Evolutionary conservation across 2,329 filamentous ascomycete genomes (phyloP), one percentile per base, ranked within the genome.

Genomic region (Nemania sp.): DNA sequence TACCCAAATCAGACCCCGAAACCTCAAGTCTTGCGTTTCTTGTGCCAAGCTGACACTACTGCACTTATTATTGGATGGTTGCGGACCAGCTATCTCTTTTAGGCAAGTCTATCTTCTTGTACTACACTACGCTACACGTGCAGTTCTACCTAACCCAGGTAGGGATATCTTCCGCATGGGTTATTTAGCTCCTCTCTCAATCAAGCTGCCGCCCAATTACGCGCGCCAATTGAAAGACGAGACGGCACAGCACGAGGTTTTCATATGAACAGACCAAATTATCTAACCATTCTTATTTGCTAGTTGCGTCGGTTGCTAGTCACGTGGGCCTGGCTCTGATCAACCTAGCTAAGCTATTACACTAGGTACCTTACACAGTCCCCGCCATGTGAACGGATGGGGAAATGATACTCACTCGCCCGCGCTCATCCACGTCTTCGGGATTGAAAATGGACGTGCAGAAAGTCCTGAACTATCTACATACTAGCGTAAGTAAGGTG

Each of bases 351-450:
- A 43, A n/a, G n/a, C n/a, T 17, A 10, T 15, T 43, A 20, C 40
- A 20, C 40, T 17, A 9, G 17, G 40, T 15, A 43, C 35, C 37
- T 43, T 51, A n/a, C n/a, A n/a, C n/a, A n/a, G n/a, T n/a, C n/a
- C 40, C 46, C 34, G 51, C 55, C 59, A 12, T 52, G 59, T 59
- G 55, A 59, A 61, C 59, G 48, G 59, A 62, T 62, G 59, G 59
- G 59, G 59, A 58, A 62, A 52, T 51, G 50, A 50, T 46, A 46
- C 59, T 35, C 46, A 51, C 50, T 46, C 40, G 32, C 47, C 46
- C 55, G 40, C 54, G 5, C 59, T 59, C 50, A 32, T 17, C 59
- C 59, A 62, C 55, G 55, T 46, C 55, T 54, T 55, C 59, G 59
- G 59, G 55, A 55, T 59, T 47, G 46, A 55, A 40, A 59, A 62